Evolutionary conservation across 1,139 yeast genomes (phyloP).

Genomic region (Zygoascus hellenicus): DNA sequence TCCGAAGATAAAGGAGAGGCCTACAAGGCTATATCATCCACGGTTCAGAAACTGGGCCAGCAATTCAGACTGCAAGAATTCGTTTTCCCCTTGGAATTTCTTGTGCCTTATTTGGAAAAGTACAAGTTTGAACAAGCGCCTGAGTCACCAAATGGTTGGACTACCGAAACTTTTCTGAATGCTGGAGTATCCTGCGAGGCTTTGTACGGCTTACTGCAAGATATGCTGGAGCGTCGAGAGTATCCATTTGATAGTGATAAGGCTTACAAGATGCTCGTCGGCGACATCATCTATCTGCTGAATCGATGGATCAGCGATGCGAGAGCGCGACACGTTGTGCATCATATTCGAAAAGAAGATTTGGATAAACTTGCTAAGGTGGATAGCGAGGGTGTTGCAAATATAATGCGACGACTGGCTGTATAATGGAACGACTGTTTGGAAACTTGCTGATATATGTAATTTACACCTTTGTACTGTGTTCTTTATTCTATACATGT

Average conservation of each 20-base stretch:
- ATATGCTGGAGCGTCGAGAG: conserved; percentile 50
- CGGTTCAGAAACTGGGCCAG: conserved; percentile 45
- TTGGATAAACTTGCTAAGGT: conserved; percentile 6
- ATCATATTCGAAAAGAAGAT: conserved; percentile 1
- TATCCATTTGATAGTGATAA: conserved; percentile 31
- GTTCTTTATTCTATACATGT: too few species aligned
- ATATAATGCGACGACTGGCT: conserved; percentile 1
- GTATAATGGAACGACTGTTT: neutral
- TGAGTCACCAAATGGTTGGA: conserved; percentile 46
- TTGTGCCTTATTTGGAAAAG: conserved; percentile 50
- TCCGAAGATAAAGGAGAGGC: conserved; percentile 31
- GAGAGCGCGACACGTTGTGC: conserved; percentile 3
- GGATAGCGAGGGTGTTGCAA: conserved; percentile 1
- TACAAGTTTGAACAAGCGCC: conserved; percentile 38
- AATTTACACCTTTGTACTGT: too few species aligned
- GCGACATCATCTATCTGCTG: conserved; percentile 27
- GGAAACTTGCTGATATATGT: too few species aligned
- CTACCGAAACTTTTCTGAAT: conserved; percentile 63
- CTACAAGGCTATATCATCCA: conserved; percentile 34
- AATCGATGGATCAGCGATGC: conserved; percentile 22
- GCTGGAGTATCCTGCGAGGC: conserved; percentile 73
- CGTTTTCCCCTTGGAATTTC: conserved; percentile 73
- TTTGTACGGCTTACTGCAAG: conserved; percentile 60
- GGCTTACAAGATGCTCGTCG: conserved; percentile 25
- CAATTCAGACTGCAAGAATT: conserved; percentile 53